A percentile compares a stretch with the other conserved stretches of the same genome.
phyloP scores from a whole-genome alignment of 2,329 filamentous ascomycete genomes.

The Fusarium graminum region DNA sequence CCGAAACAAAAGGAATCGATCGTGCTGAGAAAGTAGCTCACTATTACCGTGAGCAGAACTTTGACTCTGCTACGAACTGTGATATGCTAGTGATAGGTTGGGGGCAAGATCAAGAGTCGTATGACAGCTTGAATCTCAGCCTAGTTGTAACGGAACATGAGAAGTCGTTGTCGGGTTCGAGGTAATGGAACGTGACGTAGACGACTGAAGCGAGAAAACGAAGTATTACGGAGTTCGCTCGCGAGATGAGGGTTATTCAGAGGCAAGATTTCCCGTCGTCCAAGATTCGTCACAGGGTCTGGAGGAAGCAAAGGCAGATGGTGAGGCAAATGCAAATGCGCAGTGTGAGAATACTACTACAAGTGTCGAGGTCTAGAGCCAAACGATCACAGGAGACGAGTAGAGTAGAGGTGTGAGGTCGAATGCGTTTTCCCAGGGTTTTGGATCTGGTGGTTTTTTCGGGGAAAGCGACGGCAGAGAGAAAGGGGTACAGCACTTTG shows the following conservation, averaged over 20 bases:
- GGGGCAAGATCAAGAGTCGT: constrained; percentile 51
- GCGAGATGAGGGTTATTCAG: constrained; percentile 39
- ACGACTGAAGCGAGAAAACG: constrained; percentile 31
- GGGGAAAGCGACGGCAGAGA: constrained; percentile 45
- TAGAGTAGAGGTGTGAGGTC: constrained; percentile 35
- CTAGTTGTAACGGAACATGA: constrained; percentile 54
- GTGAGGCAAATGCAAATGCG: constrained; percentile 48
- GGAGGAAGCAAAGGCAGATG: constrained; percentile 48
- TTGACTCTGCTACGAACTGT: constrained; percentile 45
- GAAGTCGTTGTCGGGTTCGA: constrained; percentile 43
- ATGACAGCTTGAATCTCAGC: constrained; percentile 51
- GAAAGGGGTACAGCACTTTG: constrained; percentile 52
- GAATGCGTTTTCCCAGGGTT: constrained; percentile 35
- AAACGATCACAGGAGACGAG: constrained; percentile 48
- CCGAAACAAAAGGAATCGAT: constrained; percentile 59
- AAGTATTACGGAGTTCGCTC: constrained; percentile 50
- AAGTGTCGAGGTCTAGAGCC: constrained; percentile 50
- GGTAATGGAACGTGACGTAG: constrained; percentile 38
- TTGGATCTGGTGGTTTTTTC: constrained; percentile 35
- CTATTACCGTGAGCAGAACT: constrained; percentile 61
- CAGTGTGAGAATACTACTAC: constrained; percentile 40
- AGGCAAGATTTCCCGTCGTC: constrained; percentile 46
- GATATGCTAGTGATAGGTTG: constrained; percentile 35
- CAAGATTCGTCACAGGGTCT: constrained; percentile 45
- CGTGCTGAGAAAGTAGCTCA: constrained; percentile 57